phyloP scores from a whole-genome alignment of 768 basidiomycete genomes.

The Serendipita sp. region DNA sequence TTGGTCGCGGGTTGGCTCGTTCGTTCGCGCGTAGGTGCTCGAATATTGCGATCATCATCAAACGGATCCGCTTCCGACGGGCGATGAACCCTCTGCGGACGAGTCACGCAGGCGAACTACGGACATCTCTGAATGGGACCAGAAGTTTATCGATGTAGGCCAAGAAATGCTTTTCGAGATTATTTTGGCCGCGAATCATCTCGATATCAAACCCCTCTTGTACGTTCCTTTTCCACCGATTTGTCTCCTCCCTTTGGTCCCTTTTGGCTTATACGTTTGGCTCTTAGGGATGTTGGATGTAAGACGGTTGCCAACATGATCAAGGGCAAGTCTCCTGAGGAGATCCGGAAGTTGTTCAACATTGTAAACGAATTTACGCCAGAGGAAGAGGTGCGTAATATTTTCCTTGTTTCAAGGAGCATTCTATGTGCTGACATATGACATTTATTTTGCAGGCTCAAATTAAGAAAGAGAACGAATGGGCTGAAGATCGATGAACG shows the following conservation, averaged over 20 bases:
- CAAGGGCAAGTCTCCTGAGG: slow-evolving; percentile 6
- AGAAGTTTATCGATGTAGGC: slow-evolving; percentile 21
- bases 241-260: not conserved
- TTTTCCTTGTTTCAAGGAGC: not conserved
- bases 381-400: slow-evolving; percentile 4
- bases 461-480: slow-evolving; percentile 99
- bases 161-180: slow-evolving; percentile 27
- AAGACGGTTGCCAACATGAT: slow-evolving; percentile 9
- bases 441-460: slow-evolving; percentile 44
- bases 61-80: slow-evolving; percentile 20
- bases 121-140: slow-evolving; percentile 24
- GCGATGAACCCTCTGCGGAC: slow-evolving; percentile 12
- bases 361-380: slow-evolving; percentile 8
- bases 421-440: slow-evolving; percentile 9
- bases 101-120: slow-evolving; percentile 20
- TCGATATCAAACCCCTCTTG: slow-evolving; percentile 26
- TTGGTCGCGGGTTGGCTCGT: not conserved
- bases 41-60: slow-evolving; percentile 27
- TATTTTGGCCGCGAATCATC: slow-evolving; percentile 25
- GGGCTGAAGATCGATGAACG: slow-evolving; percentile 69
- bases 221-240: slow-evolving; percentile 10
- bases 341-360: slow-evolving; percentile 6
- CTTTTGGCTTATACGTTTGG: not conserved
- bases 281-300: slow-evolving; percentile 5
- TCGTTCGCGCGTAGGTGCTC: slow-evolving; percentile 16